Conservation (phyloP, 192 early-diverging fungal species). For the Pilaira anomala region DNA sequence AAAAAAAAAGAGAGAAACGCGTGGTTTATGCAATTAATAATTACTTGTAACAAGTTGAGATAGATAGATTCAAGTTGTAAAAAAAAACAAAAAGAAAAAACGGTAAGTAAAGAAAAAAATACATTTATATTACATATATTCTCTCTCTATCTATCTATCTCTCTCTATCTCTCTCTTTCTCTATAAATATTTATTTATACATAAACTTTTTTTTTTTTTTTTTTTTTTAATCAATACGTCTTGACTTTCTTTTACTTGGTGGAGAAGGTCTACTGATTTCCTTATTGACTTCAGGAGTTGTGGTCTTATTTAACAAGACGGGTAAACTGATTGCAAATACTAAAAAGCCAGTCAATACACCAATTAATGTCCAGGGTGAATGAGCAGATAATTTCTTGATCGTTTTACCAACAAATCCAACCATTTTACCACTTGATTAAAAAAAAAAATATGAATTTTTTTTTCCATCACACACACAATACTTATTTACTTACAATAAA, state of each 20-base stretch:
- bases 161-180: too few species aligned
- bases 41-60: too few species aligned
- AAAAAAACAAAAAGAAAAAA: too few species aligned
- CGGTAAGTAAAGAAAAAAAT: too few species aligned
- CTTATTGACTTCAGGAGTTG: background rate
- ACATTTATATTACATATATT: too few species aligned
- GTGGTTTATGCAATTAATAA: too few species aligned
- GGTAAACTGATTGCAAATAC: slow-evolving; percentile 8
- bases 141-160: too few species aligned
- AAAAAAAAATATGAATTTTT: background rate
- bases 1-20: too few species aligned
- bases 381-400: slow-evolving; percentile 15
- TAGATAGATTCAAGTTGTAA: too few species aligned
- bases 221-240: slow-evolving; percentile 18
- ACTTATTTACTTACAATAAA: slow-evolving; percentile 13
- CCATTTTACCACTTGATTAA: slow-evolving; percentile 1
- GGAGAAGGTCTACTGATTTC: background rate
- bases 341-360: slow-evolving; percentile 6
- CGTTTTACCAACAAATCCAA: slow-evolving; percentile 7
- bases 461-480: background rate
- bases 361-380: slow-evolving; percentile 16
- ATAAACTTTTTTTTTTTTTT: background rate
- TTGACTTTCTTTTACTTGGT: slow-evolving; percentile 7
- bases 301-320: background rate
- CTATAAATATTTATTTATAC: too few species aligned